Percentiles rank a stretch among this genome's conserved stretches.
These are phyloP conservation scores for Marasmius sp. DNA, from an alignment of 1,284 basidiomycete species.

Conservation along the genomic window DNA sequence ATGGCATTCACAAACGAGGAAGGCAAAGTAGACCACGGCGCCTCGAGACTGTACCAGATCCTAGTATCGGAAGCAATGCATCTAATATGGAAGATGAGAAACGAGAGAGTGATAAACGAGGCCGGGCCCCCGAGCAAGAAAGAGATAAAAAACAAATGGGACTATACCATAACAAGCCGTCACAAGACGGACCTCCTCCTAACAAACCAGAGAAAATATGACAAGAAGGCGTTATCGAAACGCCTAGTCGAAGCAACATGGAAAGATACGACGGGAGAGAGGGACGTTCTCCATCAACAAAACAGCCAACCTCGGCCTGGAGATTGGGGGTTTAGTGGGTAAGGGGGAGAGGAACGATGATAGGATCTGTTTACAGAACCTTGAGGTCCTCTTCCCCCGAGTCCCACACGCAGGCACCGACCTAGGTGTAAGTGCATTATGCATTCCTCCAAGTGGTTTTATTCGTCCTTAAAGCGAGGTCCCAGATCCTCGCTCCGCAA, in stretches of 20 bases:
- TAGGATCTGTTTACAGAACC: no score
- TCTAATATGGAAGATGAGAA: slow-evolving; percentile 17
- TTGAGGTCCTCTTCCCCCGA: no score
- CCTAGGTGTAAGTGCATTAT: background rate
- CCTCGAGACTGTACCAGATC: no score
- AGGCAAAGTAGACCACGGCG: no score
- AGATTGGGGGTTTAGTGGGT: no score
- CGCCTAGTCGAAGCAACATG: background rate
- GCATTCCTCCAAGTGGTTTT: background rate
- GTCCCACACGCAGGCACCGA: background rate
- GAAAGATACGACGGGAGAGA: background rate
- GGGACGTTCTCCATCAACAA: background rate
- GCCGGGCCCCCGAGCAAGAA: background rate
- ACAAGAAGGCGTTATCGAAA: no score
- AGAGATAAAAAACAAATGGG: background rate
- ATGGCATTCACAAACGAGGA: no score
- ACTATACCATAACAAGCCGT: background rate
- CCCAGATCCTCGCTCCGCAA: no score
- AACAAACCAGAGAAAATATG: no score
- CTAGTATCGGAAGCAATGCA: slow-evolving; percentile 10
- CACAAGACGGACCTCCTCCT: background rate
- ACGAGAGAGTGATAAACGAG: slow-evolving; percentile 1
- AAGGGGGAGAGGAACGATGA: background rate
- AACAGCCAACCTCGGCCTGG: no score
- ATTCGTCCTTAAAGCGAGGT: background rate